Evolutionary conservation across 371 early-diverging fungal genomes (phyloP).

Genomic region (Chytridium lagenaria): DNA sequence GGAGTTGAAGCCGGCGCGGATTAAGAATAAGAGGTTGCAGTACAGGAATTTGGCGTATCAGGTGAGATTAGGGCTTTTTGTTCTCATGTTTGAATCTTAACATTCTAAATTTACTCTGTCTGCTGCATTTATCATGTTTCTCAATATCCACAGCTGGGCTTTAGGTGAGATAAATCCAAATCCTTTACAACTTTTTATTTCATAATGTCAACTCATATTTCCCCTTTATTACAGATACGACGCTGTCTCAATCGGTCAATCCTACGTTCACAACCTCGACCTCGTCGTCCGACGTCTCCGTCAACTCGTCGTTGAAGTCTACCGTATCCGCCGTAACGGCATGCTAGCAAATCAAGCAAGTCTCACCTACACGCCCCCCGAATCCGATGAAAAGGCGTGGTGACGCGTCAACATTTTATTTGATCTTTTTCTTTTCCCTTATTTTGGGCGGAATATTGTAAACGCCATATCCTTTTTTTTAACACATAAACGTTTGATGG

Average conservation of each 20-base stretch:
- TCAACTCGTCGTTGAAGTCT: neutral
- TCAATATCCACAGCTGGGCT: conserved; percentile 4
- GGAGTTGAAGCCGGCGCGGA: conserved; percentile 36
- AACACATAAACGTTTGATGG: no score
- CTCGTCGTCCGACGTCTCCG: neutral
- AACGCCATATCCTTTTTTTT: no score
- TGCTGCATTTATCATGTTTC: neutral
- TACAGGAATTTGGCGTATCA: conserved; percentile 28
- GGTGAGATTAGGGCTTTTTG: no score
- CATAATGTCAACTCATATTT: neutral
- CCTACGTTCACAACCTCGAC: neutral
- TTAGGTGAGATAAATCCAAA: neutral
- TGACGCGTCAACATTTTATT: no score
- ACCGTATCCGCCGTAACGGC: neutral
- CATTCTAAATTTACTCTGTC: neutral
- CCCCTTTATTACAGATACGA: neutral
- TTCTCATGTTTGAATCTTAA: neutral
- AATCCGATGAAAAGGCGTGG: conserved; percentile 5
- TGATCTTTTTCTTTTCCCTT: no score
- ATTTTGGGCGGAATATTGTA: no score
- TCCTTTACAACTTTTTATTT: neutral
- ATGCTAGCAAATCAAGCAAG: neutral
- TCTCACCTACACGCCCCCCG: neutral
- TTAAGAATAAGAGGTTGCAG: conserved; percentile 30
- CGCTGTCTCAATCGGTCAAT: neutral